A percentile compares a stretch with the other conserved stretches of the same genome.
Evolutionary conservation across 2,329 filamentous ascomycete genomes (phyloP).

Genomic region (Ophiocordyceps camponoti-saundersi): DNA sequence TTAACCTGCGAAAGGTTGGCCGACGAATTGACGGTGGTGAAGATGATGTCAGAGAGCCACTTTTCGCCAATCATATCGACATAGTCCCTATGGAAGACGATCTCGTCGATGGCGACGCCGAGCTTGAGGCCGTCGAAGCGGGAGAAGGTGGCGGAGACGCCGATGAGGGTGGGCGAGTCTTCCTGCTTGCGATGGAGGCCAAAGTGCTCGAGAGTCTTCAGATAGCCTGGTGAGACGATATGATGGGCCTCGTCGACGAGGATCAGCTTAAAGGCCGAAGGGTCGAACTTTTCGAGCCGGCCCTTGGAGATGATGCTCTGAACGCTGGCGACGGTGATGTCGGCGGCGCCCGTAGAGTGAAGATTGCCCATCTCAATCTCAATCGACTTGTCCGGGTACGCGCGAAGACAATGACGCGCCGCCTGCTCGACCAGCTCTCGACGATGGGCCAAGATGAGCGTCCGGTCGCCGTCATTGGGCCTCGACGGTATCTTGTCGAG

Average conservation of each 20-base stretch:
- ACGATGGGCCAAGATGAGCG: constrained; percentile 81
- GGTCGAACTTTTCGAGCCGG: constrained; percentile 70
- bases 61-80: constrained; percentile 63
- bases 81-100: constrained; percentile 78
- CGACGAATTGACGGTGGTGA: constrained; percentile 77
- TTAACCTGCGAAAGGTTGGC: constrained; percentile 61
- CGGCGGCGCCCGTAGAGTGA: constrained; percentile 62
- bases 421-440: constrained; percentile 92
- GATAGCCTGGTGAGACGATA: constrained; percentile 72
- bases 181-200: constrained; percentile 35
- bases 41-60: constrained; percentile 82
- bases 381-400: constrained; percentile 66
- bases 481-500: constrained; percentile 54
- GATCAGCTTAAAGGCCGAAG: constrained; percentile 66
- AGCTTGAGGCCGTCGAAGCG: constrained; percentile 71
- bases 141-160: constrained; percentile 69
- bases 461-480: constrained; percentile 43
- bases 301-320: constrained; percentile 65
- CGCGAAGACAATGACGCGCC: constrained; percentile 60
- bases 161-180: constrained; percentile 51
- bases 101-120: constrained; percentile 78
- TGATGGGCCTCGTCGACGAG: constrained; percentile 96
- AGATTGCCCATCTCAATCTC: constrained; percentile 83
- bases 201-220: constrained; percentile 64
- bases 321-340: constrained; percentile 88